Conservation (phyloP, 2,329 filamentous ascomycete species). For the Diaporthe citrichinensis region DNA sequence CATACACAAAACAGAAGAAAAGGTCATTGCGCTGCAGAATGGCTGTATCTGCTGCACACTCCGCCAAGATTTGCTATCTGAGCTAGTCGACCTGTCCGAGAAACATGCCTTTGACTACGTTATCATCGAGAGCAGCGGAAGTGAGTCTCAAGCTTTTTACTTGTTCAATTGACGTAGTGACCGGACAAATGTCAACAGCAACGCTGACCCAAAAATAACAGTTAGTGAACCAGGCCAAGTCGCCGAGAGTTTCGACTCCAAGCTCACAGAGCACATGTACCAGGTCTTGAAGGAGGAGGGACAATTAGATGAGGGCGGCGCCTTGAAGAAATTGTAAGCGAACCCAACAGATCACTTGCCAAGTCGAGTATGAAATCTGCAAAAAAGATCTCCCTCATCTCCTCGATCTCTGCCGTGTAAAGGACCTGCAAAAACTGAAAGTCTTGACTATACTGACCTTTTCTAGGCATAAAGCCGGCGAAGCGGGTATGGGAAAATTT, state of each 20-base stretch:
- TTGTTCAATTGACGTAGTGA: not conserved
- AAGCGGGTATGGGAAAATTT: constrained; percentile 69
- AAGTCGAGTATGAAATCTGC: too few species aligned
- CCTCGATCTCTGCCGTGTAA: not conserved
- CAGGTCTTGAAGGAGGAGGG: constrained; percentile 10
- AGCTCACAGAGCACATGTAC: constrained; percentile 62
- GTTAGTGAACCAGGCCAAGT: constrained; percentile 83
- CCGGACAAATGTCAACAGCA: too few species aligned
- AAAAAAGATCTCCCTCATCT: not conserved
- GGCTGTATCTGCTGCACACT: constrained; percentile 85
- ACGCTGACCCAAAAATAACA: not conserved
- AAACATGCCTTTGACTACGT: constrained; percentile 78
- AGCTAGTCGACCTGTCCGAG: constrained; percentile 75
- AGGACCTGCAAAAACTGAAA: not conserved
- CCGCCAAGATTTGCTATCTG: constrained; percentile 78
- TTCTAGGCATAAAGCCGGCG: constrained; percentile 9
- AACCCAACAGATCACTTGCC: too few species aligned
- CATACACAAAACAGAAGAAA: constrained; percentile 72
- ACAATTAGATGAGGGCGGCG: constrained; percentile 11
- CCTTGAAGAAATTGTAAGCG: constrained; percentile 54
- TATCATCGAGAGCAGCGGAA: constrained; percentile 72
- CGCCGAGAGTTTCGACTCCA: constrained; percentile 78
- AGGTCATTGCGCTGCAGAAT: constrained; percentile 78
- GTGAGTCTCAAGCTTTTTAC: not conserved
- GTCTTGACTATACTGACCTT: not conserved